phyloP scores from a whole-genome alignment of 2,329 filamentous ascomycete species.

The Aplosporella prunicola region DNA sequence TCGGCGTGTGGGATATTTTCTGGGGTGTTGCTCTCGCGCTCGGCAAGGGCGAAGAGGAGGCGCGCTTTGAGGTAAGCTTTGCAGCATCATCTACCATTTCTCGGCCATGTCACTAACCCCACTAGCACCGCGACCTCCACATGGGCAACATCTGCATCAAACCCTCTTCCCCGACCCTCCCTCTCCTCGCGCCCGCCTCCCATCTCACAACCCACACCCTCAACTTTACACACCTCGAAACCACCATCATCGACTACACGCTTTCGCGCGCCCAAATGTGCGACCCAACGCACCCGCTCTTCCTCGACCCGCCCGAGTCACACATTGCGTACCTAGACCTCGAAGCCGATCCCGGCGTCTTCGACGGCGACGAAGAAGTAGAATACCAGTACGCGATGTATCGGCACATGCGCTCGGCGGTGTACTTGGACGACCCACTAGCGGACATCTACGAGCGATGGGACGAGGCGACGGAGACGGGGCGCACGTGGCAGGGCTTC shows the following conservation, averaged over 20 bases:
- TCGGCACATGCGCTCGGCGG: conserved; percentile 40
- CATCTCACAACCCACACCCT: conserved; percentile 32
- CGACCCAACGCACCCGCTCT: conserved; percentile 10
- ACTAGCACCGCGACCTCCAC: conserved; percentile 53
- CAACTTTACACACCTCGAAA: conserved; percentile 47
- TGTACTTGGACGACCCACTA: conserved; percentile 37
- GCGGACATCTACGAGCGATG: conserved; percentile 20
- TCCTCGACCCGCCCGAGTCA: conserved; percentile 10
- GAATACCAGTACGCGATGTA: conserved; percentile 51
- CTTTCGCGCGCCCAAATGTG: conserved; percentile 50
- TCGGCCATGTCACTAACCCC: too few relatives aligned
- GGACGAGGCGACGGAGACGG: conserved; percentile 14
- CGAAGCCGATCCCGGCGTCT: conserved; percentile 33
- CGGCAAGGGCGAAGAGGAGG: conserved; percentile 51
- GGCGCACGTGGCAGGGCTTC: conserved; percentile 42
- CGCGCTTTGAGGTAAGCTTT: conserved; percentile 44
- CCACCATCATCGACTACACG: conserved; percentile 60
- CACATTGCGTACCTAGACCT: conserved; percentile 38
- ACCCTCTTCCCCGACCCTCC: conserved; percentile 15
- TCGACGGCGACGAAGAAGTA: conserved; percentile 36
- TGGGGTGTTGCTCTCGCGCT: conserved; percentile 56
- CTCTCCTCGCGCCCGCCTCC: conserved; percentile 20
- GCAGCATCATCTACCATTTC: too few relatives aligned
- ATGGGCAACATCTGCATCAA: conserved; percentile 56
- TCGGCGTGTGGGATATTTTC: conserved; percentile 52